Conservation (phyloP, 1,139 yeast genomes). For the Diutina siamensis region DNA sequence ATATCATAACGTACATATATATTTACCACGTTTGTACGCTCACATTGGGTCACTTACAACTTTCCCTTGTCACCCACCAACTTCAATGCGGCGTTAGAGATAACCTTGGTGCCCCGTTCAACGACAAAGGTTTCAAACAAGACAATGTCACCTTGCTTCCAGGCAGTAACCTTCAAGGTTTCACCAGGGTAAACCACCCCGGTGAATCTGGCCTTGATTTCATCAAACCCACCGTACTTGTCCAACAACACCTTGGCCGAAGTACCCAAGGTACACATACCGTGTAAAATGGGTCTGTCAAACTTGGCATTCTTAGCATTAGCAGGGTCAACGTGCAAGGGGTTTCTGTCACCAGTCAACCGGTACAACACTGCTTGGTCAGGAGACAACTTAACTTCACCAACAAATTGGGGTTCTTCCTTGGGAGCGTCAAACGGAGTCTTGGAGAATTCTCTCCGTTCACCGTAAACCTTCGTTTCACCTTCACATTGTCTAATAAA, state of each 20-base stretch:
- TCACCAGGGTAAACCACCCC: constrained; percentile 96
- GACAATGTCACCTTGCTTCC: constrained; percentile 66
- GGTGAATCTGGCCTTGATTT: constrained; percentile 83
- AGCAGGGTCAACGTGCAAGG: constrained; percentile 86
- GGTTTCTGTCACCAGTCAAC: constrained; percentile 88
- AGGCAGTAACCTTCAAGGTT: constrained; percentile 67
- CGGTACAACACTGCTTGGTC: constrained; percentile 88
- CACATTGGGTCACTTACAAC: constrained; percentile 15
- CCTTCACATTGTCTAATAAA: constrained; percentile 81
- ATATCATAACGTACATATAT: background rate
- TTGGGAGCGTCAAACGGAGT: constrained; percentile 58
- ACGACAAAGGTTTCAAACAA: constrained; percentile 76
- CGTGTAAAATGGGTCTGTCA: constrained; percentile 83
- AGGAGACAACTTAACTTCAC: constrained; percentile 43
- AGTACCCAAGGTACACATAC: constrained; percentile 81
- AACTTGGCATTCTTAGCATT: constrained; percentile 87
- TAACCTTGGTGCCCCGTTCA: constrained; percentile 70
- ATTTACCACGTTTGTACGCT: background rate
- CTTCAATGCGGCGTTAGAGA: constrained; percentile 82
- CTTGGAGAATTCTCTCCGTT: constrained; percentile 48
- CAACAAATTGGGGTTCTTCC: constrained; percentile 54
- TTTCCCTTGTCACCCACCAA: constrained; percentile 36
- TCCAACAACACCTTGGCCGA: constrained; percentile 68
- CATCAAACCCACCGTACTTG: constrained; percentile 70
- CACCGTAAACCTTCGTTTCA: constrained; percentile 37